Evolutionary conservation across 495 filamentous ascomycete species (phyloP).

Genomic region (Clavariopsis aquatica): DNA sequence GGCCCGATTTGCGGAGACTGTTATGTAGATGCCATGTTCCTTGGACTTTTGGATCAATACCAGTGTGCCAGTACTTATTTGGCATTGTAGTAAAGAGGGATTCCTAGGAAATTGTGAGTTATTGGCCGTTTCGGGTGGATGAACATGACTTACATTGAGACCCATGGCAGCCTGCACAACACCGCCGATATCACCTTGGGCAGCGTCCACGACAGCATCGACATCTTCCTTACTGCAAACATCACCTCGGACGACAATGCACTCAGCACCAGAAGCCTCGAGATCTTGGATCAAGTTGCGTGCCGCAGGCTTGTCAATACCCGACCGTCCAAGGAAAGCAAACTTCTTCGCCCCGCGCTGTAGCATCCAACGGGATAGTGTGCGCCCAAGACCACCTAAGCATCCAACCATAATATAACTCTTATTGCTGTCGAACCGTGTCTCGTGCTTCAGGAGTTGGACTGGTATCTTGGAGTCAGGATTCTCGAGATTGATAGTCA

Average conservation of each 20-base stretch:
- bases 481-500: slow-evolving; percentile 33
- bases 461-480: slow-evolving; percentile 37
- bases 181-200: slow-evolving; percentile 5
- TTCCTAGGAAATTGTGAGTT: background rate
- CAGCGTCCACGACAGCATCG: background rate
- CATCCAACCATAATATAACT: slow-evolving; percentile 52
- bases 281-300: background rate
- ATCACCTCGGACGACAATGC: slow-evolving; percentile 4
- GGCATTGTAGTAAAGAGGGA: slow-evolving; percentile 17
- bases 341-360: slow-evolving; percentile 25
- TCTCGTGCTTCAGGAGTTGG: background rate
- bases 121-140: background rate
- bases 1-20: background rate
- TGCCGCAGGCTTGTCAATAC: slow-evolving; percentile 5
- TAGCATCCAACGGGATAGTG: slow-evolving; percentile 21
- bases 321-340: slow-evolving; percentile 24
- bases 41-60: slow-evolving; percentile 9
- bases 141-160: background rate
- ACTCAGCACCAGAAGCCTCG: background rate
- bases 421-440: background rate
- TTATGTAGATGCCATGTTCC: slow-evolving; percentile 32
- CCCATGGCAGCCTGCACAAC: slow-evolving; percentile 12
- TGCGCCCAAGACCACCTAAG: slow-evolving; percentile 48
- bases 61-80: slow-evolving; percentile 2
- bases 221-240: slow-evolving; percentile 6